Evolutionary conservation across 805 yeast genomes (phyloP), one percentile per base, ranked within the genome.

Genomic region (Tetrapisispora fleetii): DNA sequence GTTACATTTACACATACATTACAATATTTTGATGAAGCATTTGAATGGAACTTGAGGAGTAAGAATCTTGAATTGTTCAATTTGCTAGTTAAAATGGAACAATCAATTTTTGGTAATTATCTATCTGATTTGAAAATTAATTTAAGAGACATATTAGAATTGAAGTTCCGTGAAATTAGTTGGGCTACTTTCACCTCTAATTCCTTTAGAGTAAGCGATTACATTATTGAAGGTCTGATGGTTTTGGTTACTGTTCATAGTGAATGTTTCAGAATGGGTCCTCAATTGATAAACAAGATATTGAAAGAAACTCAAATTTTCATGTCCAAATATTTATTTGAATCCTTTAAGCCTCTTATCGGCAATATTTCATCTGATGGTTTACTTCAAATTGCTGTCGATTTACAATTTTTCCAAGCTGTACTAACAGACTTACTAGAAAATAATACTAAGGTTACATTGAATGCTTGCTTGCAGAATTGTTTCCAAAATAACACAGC

Each of bases 71-170:
- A 74, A n/a, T 59, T 81, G 1, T 74, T 70, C 49, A 60, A 67
- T 8, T 63, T 73, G 3, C 55, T 80, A 47, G 73, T 70, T 18
- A 71, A 72, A 47, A 68, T 77, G 61, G 84, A 80, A 52, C 60
- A 68, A 13, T 74, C 76, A 1, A 67, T 83, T 5, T 80, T 81
- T 54, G 75, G 74, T 14, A 73, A 74, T 19, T 82, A 74, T 54
- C 65, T 79, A 45, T 70, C 73, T 6, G 74, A 73, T 45, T 74
- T 79, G 60, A 71, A 78, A 53, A 55, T 68, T 14, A 54, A 64
- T 47, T 49, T 76, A 38, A 66, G 70, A 62, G 43, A 72, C 71
- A 30, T 61, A 71, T n/a, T 62, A 64, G 48, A 60, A 57, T 30
- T 79, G 76, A 30, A 65, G 73, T 39, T 62, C 64, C 40, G 64